phyloP scores from a whole-genome alignment of 257 asterid species.

The Nicotiana otophora region DNA sequence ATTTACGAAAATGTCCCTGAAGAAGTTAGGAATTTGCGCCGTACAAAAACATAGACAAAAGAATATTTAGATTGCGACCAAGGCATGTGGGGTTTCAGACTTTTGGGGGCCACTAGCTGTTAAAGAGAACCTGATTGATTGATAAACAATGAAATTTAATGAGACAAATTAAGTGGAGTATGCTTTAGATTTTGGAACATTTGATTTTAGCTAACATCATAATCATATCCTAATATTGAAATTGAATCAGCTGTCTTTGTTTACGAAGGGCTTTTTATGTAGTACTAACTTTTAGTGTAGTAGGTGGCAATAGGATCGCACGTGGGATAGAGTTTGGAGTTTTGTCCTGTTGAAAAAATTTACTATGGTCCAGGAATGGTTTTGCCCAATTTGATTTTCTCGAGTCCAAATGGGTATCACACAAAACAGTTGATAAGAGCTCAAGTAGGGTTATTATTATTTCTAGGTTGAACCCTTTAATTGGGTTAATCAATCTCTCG shows the following conservation, averaged over 20 bases:
- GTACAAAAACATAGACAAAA: neutral
- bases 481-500: too few relatives aligned
- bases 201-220: neutral
- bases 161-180: neutral
- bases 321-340: neutral
- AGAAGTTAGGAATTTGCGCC: neutral
- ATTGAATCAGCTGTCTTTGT: too few relatives aligned
- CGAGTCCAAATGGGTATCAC: too few relatives aligned
- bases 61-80: neutral
- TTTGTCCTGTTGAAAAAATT: neutral
- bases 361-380: neutral
- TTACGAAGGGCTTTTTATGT: neutral
- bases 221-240: too few relatives aligned
- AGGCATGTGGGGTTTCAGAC: conserved; percentile 6
- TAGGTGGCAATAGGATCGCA: neutral
- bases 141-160: neutral
- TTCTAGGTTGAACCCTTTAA: too few relatives aligned
- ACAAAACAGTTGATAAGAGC: too few relatives aligned
- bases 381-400: too few relatives aligned
- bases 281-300: neutral
- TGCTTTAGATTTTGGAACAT: neutral
- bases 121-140: neutral
- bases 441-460: too few relatives aligned
- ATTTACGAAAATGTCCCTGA: neutral
- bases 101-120: neutral